Evolutionary conservation across 2,329 filamentous ascomycete species (phyloP).

Genomic region (Colletotrichum higginsianum): DNA sequence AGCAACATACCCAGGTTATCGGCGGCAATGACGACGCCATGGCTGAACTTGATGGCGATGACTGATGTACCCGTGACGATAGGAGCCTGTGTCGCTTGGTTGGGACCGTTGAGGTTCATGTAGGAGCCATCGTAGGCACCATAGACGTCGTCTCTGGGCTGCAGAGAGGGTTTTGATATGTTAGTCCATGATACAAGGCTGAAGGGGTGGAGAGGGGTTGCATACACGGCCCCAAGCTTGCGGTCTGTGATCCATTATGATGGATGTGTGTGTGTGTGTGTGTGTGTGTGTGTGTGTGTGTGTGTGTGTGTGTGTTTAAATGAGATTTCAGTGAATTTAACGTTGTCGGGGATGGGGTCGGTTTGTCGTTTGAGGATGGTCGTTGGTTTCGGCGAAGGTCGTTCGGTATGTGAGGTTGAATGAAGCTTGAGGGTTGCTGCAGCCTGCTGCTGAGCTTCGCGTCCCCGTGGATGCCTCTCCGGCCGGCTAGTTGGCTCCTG

Average conservation of each 20-base stretch:
- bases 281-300: background rate
- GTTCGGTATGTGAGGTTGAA: constrained; percentile 26
- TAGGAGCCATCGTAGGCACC: constrained; percentile 92
- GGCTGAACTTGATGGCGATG: constrained; percentile 94
- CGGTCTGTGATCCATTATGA: constrained; percentile 78
- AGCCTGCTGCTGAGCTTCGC: constrained; percentile 45
- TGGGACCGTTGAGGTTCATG: constrained; percentile 79
- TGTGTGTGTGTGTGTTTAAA: background rate
- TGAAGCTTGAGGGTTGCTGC: constrained; percentile 33
- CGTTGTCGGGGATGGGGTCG: constrained; percentile 21
- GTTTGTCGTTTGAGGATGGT: constrained; percentile 31
- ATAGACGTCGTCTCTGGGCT: constrained; percentile 98
- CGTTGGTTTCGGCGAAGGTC: constrained; percentile 18
- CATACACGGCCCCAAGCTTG: constrained; percentile 81
- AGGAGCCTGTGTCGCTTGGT: constrained; percentile 90
- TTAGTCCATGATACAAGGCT: constrained; percentile 42
- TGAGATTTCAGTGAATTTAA: constrained; percentile 1
- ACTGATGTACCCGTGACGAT: constrained; percentile 98
- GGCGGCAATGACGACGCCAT: constrained; percentile 95
- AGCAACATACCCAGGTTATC: constrained; percentile 86
- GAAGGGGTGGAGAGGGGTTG: constrained; percentile 46
- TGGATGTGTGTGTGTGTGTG: constrained; percentile 35
- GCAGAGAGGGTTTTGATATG: constrained; percentile 39
- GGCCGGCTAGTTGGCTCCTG: constrained; percentile 14
- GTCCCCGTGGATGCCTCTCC: constrained; percentile 48